Percentiles rank a stretch among this genome's conserved stretches.
These are phyloP conservation scores for Epichloe brachyelytri DNA, from an alignment of 2,329 filamentous ascomycete genomes.

Conservation along the genomic window DNA sequence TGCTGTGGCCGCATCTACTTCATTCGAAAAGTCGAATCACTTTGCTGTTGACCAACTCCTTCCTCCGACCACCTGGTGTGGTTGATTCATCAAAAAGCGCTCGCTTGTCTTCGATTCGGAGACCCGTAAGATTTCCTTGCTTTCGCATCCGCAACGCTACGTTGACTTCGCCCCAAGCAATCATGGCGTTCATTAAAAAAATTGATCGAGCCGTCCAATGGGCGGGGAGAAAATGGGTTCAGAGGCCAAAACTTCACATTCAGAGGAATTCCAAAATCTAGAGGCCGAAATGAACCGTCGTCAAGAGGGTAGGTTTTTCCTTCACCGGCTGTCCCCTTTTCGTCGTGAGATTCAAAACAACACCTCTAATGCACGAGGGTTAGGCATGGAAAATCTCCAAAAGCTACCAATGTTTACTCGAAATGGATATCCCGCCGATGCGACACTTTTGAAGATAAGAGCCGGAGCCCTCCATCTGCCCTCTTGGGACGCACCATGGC, in stretches of 20 bases:
- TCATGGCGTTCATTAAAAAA: constrained; percentile 60
- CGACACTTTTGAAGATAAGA: constrained; percentile 69
- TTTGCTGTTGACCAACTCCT: background rate
- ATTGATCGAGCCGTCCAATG: constrained; percentile 95
- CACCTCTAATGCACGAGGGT: background rate
- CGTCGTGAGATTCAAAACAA: background rate
- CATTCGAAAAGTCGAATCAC: background rate
- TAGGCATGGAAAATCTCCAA: constrained; percentile 84
- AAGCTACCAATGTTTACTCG: constrained; percentile 72
- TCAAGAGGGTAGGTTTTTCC: constrained; percentile 55
- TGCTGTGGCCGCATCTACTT: constrained; percentile 1
- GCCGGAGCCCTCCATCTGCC: constrained; percentile 69
- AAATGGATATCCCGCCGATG: constrained; percentile 78
- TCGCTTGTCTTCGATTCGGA: background rate
- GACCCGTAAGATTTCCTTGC: background rate
- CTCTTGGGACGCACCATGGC: constrained; percentile 79
- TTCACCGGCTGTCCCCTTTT: background rate
- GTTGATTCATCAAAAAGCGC: background rate
- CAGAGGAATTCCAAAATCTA: constrained; percentile 82
- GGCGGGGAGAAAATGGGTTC: constrained; percentile 91
- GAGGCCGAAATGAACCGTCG: constrained; percentile 84
- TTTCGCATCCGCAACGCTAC: background rate
- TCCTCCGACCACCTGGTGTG: background rate
- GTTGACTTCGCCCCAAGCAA: constrained; percentile 3
- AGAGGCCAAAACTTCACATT: constrained; percentile 74